Percentiles rank a stretch among this genome's conserved stretches.
Conservation (phyloP, 2,329 filamentous ascomycete genomes). For the Claviceps maximensis region DNA sequence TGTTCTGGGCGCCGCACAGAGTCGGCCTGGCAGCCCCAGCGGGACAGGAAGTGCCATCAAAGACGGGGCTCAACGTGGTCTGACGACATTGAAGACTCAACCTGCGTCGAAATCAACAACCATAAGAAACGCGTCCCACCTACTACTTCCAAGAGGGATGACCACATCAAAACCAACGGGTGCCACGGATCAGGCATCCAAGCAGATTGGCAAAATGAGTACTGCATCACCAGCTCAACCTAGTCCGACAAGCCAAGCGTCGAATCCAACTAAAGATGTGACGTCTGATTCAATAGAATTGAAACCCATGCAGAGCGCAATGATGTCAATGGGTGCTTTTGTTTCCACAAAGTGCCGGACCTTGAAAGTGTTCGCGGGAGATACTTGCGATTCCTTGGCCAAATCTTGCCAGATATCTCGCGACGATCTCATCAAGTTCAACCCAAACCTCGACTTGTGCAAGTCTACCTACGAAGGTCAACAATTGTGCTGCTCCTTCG, state of each 20-base stretch:
- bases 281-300: too few relatives aligned
- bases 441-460: conserved; percentile 15
- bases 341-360: neutral
- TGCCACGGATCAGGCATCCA: too few relatives aligned
- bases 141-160: too few relatives aligned
- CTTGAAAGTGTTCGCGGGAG: conserved; percentile 10
- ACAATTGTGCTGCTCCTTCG: conserved; percentile 24
- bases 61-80: neutral
- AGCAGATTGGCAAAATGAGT: neutral
- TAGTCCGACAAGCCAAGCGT: neutral
- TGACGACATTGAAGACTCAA: neutral
- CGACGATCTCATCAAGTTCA: conserved; percentile 21
- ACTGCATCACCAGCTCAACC: neutral
- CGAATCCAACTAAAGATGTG: neutral
- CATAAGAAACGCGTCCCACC: too few relatives aligned
- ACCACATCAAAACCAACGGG: neutral
- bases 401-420: conserved; percentile 22
- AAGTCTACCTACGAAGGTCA: conserved; percentile 15
- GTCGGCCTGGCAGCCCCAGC: neutral
- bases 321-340: neutral
- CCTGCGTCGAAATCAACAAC: neutral
- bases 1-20: neutral
- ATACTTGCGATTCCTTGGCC: conserved; percentile 22
- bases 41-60: neutral
- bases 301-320: neutral